These are phyloP conservation scores for Whalleya microplaca DNA, from an alignment of 2,329 filamentous ascomycete species.

Conservation along the genomic window DNA sequence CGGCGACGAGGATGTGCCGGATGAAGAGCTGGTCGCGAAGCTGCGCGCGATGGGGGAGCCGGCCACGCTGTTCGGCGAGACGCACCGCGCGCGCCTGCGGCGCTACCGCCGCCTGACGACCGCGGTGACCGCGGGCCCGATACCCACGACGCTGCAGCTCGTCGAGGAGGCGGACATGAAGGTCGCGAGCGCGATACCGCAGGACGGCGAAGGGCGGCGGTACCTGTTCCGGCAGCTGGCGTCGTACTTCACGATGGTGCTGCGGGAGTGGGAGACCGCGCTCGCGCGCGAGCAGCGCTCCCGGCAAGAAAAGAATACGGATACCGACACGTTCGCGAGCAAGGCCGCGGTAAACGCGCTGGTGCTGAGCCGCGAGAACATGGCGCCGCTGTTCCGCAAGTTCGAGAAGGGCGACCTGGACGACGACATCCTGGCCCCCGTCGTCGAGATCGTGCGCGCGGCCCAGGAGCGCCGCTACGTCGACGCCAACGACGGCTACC, in stretches of 20 bases:
- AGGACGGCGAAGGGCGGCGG: slow-evolving; percentile 66
- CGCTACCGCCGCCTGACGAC: slow-evolving; percentile 70
- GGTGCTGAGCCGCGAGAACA: slow-evolving; percentile 83
- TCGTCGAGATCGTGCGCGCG: slow-evolving; percentile 89
- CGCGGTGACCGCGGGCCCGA: slow-evolving; percentile 74
- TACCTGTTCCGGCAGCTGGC: slow-evolving; percentile 87
- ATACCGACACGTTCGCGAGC: slow-evolving; percentile 73
- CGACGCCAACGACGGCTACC: slow-evolving; percentile 93
- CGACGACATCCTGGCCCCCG: slow-evolving; percentile 75
- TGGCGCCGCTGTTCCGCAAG: slow-evolving; percentile 87
- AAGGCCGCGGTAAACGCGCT: slow-evolving; percentile 83
- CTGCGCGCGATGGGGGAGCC: slow-evolving; percentile 77
- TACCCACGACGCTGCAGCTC: slow-evolving; percentile 80
- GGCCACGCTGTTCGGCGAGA: slow-evolving; percentile 78
- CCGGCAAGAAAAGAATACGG: no score
- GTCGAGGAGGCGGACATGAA: slow-evolving; percentile 91
- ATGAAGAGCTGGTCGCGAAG: slow-evolving; percentile 70
- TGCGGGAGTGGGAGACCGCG: slow-evolving; percentile 82
- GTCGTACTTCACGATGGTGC: slow-evolving; percentile 95
- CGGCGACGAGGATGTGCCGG: slow-evolving; percentile 64
- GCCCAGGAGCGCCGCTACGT: slow-evolving; percentile 92
- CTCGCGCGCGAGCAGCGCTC: slow-evolving; percentile 76
- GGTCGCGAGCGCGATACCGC: slow-evolving; percentile 64
- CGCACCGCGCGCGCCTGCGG: slow-evolving; percentile 67
- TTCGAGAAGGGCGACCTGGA: slow-evolving; percentile 83